A percentile compares a stretch with the other conserved stretches of the same genome.
Evolutionary conservation across 2,329 filamentous ascomycete species (phyloP).

Genomic region (Rhinocladiella mackenziei): DNA sequence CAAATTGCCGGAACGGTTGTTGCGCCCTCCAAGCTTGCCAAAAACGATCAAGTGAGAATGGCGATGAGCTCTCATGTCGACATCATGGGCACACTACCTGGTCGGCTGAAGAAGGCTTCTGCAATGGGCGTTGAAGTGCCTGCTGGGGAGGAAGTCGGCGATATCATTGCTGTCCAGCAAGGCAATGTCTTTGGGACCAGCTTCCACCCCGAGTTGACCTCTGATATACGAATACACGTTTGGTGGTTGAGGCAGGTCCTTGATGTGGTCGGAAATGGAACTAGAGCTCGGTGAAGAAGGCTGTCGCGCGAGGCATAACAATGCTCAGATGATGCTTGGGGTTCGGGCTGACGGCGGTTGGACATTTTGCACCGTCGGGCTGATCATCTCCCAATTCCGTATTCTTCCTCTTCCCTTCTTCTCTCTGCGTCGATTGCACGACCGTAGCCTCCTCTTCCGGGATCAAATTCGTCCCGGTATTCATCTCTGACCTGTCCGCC

Average conservation of each 20-base stretch:
- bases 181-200: conserved; percentile 91
- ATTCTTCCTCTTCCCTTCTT: conserved; percentile 56
- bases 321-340: conserved; percentile 2
- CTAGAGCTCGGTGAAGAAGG: conserved; percentile 4
- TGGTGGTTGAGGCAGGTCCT: conserved; percentile 84
- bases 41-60: conserved; percentile 43
- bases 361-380: neutral
- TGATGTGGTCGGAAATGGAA: conserved; percentile 34
- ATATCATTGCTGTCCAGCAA: conserved; percentile 85
- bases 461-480: conserved; percentile 95
- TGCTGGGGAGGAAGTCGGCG: conserved; percentile 48
- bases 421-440: conserved; percentile 67
- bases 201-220: conserved; percentile 91
- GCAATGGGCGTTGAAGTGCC: conserved; percentile 41
- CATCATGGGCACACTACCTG: conserved; percentile 55
- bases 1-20: conserved; percentile 50
- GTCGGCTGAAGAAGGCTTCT: conserved; percentile 47
- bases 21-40: conserved; percentile 52
- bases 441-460: conserved; percentile 85
- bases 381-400: conserved; percentile 46
- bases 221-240: conserved; percentile 79
- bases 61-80: conserved; percentile 51
- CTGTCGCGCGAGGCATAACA: neutral
- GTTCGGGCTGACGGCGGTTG: neutral
- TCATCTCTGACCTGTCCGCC: conserved; percentile 96